Conservation (phyloP, 345 rosid genomes). For the Odontarrhena argentea region DNA sequence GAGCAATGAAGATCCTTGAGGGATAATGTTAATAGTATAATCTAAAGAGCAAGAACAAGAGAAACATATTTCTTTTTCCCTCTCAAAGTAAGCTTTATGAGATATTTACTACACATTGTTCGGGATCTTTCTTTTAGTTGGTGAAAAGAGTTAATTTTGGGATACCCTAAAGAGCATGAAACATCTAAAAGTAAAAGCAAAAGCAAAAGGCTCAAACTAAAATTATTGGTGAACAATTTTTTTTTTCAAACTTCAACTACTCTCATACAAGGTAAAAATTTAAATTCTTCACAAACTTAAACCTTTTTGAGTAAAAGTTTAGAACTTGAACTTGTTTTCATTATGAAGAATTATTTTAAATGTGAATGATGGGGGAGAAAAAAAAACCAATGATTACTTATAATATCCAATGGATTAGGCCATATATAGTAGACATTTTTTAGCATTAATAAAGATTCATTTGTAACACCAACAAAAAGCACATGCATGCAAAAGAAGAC, state of each 20-base stretch:
- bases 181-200: neutral
- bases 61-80: neutral
- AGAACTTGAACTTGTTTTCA: neutral
- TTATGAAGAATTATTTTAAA: neutral
- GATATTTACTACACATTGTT: constrained; percentile 4
- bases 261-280: neutral
- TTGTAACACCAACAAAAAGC: constrained; percentile 23
- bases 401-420: constrained; percentile 9
- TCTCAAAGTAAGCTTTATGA: constrained; percentile 23
- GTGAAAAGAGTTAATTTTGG: constrained; percentile 29
- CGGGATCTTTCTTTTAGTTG: constrained; percentile 18
- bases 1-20: constrained; percentile 1
- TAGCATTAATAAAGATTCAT: constrained; percentile 22
- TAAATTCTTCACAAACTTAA: too few relatives aligned
- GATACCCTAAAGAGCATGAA: constrained; percentile 12
- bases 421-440: neutral
- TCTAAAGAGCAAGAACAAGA: constrained; percentile 17
- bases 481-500: constrained; percentile 40
- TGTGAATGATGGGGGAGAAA: neutral
- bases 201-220: constrained; percentile 17
- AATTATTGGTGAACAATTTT: neutral
- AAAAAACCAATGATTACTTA: constrained; percentile 13
- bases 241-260: neutral
- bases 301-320: neutral
- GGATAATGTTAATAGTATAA: constrained; percentile 12